Evolutionary conservation across 2,329 filamentous ascomycete genomes (phyloP).

Genomic region (Xylariaceae sp.): DNA sequence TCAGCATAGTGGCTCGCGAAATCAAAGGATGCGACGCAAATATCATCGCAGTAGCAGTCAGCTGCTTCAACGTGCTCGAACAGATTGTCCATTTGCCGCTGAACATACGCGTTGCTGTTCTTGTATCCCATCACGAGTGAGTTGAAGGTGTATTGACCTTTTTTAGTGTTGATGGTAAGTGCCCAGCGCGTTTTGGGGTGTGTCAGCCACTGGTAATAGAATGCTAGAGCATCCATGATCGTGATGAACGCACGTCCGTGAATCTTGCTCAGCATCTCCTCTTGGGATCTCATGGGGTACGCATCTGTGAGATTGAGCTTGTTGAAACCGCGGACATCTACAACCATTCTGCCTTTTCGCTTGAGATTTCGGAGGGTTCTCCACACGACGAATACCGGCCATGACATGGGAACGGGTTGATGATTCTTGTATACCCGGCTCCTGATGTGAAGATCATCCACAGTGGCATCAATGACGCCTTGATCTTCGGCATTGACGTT

Average conservation of each 20-base stretch:
- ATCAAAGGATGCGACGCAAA: neutral
- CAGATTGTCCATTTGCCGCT: neutral
- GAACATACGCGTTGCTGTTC: neutral
- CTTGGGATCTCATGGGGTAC: neutral
- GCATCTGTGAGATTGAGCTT: neutral
- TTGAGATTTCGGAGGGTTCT: neutral
- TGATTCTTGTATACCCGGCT: neutral
- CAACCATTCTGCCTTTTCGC: neutral
- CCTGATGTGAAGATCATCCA: neutral
- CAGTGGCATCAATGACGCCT: neutral
- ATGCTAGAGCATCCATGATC: neutral
- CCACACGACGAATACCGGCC: constrained; percentile 1
- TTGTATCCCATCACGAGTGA: neutral
- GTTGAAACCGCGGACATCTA: neutral
- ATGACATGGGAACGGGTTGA: neutral
- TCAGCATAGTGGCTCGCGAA: neutral
- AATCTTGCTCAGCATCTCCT: neutral
- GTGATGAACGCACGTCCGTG: neutral
- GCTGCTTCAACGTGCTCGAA: neutral
- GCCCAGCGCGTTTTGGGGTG: neutral
- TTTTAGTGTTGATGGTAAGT: neutral
- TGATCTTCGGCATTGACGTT: neutral
- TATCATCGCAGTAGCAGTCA: neutral
- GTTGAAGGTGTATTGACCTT: neutral
- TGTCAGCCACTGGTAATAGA: neutral